These are phyloP conservation scores for Gossypium stocksii DNA, from an alignment of 345 rosid genomes.

Conservation along the genomic window DNA sequence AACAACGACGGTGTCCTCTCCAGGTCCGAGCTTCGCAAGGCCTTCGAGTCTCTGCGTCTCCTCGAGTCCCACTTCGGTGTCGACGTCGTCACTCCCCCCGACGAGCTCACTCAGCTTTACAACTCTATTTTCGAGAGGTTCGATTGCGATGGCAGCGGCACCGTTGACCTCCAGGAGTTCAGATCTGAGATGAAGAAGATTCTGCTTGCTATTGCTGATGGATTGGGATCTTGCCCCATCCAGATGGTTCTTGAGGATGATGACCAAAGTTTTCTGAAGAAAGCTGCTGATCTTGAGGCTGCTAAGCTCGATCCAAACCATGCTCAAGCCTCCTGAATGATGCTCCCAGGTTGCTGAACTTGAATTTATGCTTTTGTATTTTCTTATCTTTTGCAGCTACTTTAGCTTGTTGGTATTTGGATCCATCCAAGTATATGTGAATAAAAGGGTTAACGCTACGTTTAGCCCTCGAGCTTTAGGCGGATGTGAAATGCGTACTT, in stretches of 20 bases:
- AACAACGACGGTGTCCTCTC: slow-evolving; percentile 77
- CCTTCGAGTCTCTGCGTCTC: slow-evolving; percentile 62
- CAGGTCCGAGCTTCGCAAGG: slow-evolving; percentile 51
- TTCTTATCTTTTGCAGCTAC: not conserved
- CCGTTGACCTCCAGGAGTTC: slow-evolving; percentile 53
- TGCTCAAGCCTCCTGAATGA: slow-evolving; percentile 3
- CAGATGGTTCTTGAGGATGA: slow-evolving; percentile 65
- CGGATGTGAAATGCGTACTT: no score
- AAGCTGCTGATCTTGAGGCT: slow-evolving; percentile 78
- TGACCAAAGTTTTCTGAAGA: slow-evolving; percentile 41
- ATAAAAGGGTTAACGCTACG: no score
- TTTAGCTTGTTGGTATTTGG: no score
- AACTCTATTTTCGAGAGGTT: slow-evolving; percentile 64
- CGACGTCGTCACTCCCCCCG: slow-evolving; percentile 48
- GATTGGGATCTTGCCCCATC: slow-evolving; percentile 58
- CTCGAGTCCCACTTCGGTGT: slow-evolving; percentile 61
- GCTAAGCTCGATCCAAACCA: slow-evolving; percentile 28
- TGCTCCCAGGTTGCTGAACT: not conserved
- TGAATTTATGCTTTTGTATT: not conserved
- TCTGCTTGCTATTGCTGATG: slow-evolving; percentile 72
- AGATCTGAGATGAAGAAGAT: slow-evolving; percentile 61
- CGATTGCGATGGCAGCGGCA: slow-evolving; percentile 49
- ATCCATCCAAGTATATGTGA: no score
- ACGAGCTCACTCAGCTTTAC: slow-evolving; percentile 49
- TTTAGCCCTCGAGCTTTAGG: no score